These are phyloP conservation scores for Globisporangium paddicum DNA, from an alignment of 352 stramenopile species.

Conservation along the genomic window DNA sequence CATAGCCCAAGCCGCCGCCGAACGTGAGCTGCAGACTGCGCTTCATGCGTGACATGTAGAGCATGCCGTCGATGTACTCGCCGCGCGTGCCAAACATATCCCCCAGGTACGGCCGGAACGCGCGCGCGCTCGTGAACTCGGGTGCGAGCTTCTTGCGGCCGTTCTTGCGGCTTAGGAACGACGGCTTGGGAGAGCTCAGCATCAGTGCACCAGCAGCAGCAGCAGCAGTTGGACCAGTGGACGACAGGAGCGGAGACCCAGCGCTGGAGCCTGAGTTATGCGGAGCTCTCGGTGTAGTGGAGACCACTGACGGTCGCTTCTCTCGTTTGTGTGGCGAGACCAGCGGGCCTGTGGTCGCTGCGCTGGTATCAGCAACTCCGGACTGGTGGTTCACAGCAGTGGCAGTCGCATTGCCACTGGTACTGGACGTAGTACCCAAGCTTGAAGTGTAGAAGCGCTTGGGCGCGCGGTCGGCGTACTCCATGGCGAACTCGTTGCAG, in stretches of 20 bases:
- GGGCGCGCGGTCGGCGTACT: constrained; percentile 47
- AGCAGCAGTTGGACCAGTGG: not conserved
- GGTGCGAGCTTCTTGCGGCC: constrained; percentile 31
- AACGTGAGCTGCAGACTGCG: constrained; percentile 46
- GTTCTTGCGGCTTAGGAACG: constrained; percentile 33
- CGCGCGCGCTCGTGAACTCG: constrained; percentile 24
- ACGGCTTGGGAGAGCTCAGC: constrained; percentile 12
- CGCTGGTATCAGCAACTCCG: not conserved
- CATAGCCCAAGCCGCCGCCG: constrained; percentile 11
- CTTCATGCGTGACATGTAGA: constrained; percentile 89
- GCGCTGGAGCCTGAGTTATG: not conserved
- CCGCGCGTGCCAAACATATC: constrained; percentile 79
- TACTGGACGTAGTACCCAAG: no score
- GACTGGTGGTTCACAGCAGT: not conserved
- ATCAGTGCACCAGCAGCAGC: not conserved
- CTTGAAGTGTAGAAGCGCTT: constrained; percentile 16
- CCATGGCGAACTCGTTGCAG: constrained; percentile 59
- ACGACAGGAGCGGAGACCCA: not conserved
- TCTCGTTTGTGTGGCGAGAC: not conserved
- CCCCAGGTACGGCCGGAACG: constrained; percentile 63
- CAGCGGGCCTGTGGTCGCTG: not conserved
- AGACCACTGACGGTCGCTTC: not conserved
- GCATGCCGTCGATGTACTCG: constrained; percentile 81
- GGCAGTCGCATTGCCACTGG: not conserved
- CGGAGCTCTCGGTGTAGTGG: not conserved